Evolutionary conservation across 148 eudicot species (phyloP).

Genomic region (Polygonum aviculare): DNA sequence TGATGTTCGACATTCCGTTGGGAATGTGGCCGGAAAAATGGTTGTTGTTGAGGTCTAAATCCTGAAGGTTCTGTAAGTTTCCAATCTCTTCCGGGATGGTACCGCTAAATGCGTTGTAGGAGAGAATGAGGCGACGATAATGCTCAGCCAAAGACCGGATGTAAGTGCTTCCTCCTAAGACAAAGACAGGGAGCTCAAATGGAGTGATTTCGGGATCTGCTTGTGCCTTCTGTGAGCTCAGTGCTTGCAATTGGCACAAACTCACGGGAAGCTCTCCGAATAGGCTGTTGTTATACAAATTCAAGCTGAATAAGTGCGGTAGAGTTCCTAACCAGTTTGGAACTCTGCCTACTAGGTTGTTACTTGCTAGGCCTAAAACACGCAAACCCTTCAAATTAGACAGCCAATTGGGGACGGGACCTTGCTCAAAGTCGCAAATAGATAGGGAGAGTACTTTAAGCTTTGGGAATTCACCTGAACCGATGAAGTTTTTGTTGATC

Average conservation of each 20-base stretch:
- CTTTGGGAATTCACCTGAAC: conserved; percentile 8
- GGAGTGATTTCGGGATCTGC: neutral
- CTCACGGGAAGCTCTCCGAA: neutral
- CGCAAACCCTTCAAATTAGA: neutral
- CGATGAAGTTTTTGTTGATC: conserved; percentile 21
- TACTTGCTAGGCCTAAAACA: neutral
- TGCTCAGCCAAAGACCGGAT: neutral
- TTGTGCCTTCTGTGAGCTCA: neutral
- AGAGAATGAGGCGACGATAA: neutral
- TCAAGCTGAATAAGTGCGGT: neutral
- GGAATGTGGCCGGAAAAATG: neutral
- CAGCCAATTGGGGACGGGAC: neutral
- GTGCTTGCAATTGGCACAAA: neutral
- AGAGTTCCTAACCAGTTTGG: neutral
- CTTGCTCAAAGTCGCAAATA: neutral
- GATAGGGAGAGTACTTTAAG: neutral
- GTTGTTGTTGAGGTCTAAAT: neutral
- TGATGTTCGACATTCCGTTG: neutral
- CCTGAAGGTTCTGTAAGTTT: neutral
- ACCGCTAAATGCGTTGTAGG: neutral
- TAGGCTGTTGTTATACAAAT: neutral
- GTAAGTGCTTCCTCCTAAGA: neutral
- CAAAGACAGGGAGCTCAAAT: neutral
- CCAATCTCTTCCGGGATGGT: neutral
- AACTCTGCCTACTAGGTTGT: neutral